Percentiles rank a stretch among this genome's conserved stretches.
phyloP scores from a whole-genome alignment of 148 eudicot genomes.

The Amaranthus palmeri region DNA sequence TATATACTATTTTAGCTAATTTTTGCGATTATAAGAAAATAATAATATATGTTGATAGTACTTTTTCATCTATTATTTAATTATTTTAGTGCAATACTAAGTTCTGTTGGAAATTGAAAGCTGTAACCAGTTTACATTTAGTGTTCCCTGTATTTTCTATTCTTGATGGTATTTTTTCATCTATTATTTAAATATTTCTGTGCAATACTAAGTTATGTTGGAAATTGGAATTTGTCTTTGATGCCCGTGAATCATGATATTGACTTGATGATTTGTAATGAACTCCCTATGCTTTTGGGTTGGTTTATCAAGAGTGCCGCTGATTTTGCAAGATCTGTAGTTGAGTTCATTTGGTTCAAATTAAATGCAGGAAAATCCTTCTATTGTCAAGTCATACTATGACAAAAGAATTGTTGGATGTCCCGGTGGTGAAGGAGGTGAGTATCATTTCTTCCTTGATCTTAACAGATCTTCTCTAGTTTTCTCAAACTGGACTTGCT shows the following conservation, averaged over 20 bases:
- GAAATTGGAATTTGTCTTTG: neutral
- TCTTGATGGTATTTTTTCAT: too few species aligned
- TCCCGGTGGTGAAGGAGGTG: slow-evolving; percentile 91
- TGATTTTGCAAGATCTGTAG: neutral
- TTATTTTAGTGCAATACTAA: too few species aligned
- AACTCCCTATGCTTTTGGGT: neutral
- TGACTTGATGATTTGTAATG: too few species aligned
- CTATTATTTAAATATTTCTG: neutral
- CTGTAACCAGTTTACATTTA: too few species aligned
- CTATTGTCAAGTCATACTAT: slow-evolving; percentile 59
- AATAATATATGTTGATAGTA: too few species aligned
- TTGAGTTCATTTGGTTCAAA: slow-evolving; percentile 6
- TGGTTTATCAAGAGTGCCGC: too few species aligned
- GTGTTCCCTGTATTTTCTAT: too few species aligned
- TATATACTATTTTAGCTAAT: too few species aligned
- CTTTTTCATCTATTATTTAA: too few species aligned
- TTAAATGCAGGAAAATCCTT: slow-evolving; percentile 64
- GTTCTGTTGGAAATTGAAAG: too few species aligned
- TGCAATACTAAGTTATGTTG: neutral
- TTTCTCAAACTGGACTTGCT: neutral
- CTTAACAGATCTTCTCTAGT: neutral
- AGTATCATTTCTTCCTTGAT: slow-evolving; percentile 10
- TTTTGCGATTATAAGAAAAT: too few species aligned
- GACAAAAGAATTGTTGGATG: slow-evolving; percentile 86
- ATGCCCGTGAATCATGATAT: neutral